These are phyloP conservation scores for Metschnikowia sp. DNA, from an alignment of 805 yeast species.

Conservation along the genomic window DNA sequence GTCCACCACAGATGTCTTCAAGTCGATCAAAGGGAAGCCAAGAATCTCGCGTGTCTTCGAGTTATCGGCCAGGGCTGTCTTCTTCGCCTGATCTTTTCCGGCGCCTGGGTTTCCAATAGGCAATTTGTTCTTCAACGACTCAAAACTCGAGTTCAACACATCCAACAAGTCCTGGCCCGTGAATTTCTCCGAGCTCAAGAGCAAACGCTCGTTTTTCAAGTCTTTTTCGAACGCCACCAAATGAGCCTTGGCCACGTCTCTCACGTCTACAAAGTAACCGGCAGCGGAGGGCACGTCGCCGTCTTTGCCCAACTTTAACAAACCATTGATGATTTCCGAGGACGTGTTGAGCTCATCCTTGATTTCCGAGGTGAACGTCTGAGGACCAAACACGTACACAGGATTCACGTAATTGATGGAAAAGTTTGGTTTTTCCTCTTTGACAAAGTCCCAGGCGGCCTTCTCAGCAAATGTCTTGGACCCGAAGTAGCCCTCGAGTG, in stretches of 20 bases:
- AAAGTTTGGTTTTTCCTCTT: constrained; percentile 32
- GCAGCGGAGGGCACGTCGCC: constrained; percentile 18
- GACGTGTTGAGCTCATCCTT: constrained; percentile 34
- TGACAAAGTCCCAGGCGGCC: constrained; percentile 30
- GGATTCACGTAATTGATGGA: constrained; percentile 33
- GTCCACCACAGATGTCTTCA: constrained; percentile 41
- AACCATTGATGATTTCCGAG: constrained; percentile 38
- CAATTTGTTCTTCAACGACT: constrained; percentile 37
- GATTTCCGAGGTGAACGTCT: constrained; percentile 24
- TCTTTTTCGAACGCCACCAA: constrained; percentile 18
- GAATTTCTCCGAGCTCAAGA: constrained; percentile 23
- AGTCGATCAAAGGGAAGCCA: constrained; percentile 36
- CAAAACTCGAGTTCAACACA: constrained; percentile 36
- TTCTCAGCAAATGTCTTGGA: constrained; percentile 34
- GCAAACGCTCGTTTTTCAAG: constrained; percentile 27
- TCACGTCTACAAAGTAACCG: constrained; percentile 23
- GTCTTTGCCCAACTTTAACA: constrained; percentile 27
- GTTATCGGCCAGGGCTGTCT: constrained; percentile 28
- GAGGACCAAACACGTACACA: constrained; percentile 25
- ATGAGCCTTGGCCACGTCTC: constrained; percentile 22
- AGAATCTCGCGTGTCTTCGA: constrained; percentile 33
- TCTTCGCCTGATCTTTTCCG: constrained; percentile 19
- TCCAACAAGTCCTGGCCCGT: constrained; percentile 31
- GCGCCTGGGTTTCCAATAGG: constrained; percentile 42
- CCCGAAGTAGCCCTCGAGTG: constrained; percentile 36